Percentiles rank a stretch among this genome's conserved stretches.
Evolutionary conservation across 495 filamentous ascomycete genomes (phyloP).

Genomic region (Glarea lozoyensis): DNA sequence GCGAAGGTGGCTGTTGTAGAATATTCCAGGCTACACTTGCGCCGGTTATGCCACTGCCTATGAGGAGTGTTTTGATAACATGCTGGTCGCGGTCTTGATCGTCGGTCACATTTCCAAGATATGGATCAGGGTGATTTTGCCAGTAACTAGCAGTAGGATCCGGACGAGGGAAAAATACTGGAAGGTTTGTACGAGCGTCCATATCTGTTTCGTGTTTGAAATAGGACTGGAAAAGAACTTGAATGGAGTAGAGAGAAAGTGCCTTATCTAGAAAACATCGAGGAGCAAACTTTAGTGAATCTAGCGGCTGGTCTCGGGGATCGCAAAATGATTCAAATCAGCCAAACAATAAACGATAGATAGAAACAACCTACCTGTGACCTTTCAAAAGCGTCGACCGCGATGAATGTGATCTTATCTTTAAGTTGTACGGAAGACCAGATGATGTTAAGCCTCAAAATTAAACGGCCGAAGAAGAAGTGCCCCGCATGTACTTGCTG

Average conservation of each 20-base stretch:
- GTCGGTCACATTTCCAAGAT: slow-evolving; percentile 43
- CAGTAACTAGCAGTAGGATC: slow-evolving; percentile 63
- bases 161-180: slow-evolving; percentile 38
- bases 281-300: too few species aligned
- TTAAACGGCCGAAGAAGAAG: slow-evolving; percentile 5
- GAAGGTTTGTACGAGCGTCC: slow-evolving; percentile 35
- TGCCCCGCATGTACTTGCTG: slow-evolving; percentile 5
- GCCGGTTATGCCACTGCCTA: slow-evolving; percentile 66
- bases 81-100: slow-evolving; percentile 32
- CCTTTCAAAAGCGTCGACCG: too few species aligned
- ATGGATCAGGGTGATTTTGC: slow-evolving; percentile 51
- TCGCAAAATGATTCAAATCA: too few species aligned
- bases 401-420: too few species aligned
- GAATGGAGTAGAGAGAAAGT: too few species aligned
- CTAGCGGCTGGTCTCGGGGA: too few species aligned
- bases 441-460: not conserved
- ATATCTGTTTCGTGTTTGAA: too few species aligned
- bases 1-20: slow-evolving; percentile 19
- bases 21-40: slow-evolving; percentile 50
- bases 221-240: too few species aligned
- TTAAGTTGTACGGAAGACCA: too few species aligned
- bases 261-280: too few species aligned
- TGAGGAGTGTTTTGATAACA: slow-evolving; percentile 48
- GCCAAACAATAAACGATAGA: too few species aligned
- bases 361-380: too few species aligned